Evolutionary conservation across 768 basidiomycete species (phyloP).

Genomic region (Psilocybe azurescens): DNA sequence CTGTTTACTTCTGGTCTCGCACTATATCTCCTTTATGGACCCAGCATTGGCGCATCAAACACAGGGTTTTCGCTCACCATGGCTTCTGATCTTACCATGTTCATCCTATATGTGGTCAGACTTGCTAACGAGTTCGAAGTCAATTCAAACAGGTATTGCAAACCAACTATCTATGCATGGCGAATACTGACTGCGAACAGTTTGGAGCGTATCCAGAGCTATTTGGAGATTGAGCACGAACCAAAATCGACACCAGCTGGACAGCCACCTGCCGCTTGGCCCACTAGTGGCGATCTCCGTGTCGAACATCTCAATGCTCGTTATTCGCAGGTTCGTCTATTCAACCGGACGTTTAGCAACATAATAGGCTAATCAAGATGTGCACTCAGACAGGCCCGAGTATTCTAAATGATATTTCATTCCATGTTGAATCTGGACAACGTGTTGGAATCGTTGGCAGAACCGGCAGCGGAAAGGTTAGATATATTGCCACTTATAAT

Average conservation of each 20-base stretch:
- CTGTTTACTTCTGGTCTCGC: constrained; percentile 58
- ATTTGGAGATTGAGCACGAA: constrained; percentile 64
- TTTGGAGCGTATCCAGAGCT: constrained; percentile 74
- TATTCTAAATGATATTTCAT: constrained; percentile 53
- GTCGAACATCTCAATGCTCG: constrained; percentile 56
- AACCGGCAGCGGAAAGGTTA: constrained; percentile 47
- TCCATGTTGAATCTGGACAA: constrained; percentile 60
- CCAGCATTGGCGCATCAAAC: constrained; percentile 44
- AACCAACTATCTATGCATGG: background rate
- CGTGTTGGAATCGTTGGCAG: constrained; percentile 57
- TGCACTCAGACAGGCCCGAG: constrained; percentile 36
- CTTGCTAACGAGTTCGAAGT: constrained; percentile 48
- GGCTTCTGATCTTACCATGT: constrained; percentile 57
- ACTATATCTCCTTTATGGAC: constrained; percentile 53
- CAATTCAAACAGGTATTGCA: constrained; percentile 30
- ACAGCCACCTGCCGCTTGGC: constrained; percentile 63
- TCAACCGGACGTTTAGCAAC: no score
- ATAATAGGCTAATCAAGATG: background rate
- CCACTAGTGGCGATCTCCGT: constrained; percentile 52
- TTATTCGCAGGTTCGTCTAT: constrained; percentile 39
- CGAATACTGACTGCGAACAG: constrained; percentile 21
- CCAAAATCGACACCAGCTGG: constrained; percentile 38
- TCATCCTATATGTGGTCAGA: constrained; percentile 56
- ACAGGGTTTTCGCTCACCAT: constrained; percentile 62
- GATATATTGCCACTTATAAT: background rate